Conservation (phyloP, 2,329 filamentous ascomycete genomes). For the Talaromyces sp. region DNA sequence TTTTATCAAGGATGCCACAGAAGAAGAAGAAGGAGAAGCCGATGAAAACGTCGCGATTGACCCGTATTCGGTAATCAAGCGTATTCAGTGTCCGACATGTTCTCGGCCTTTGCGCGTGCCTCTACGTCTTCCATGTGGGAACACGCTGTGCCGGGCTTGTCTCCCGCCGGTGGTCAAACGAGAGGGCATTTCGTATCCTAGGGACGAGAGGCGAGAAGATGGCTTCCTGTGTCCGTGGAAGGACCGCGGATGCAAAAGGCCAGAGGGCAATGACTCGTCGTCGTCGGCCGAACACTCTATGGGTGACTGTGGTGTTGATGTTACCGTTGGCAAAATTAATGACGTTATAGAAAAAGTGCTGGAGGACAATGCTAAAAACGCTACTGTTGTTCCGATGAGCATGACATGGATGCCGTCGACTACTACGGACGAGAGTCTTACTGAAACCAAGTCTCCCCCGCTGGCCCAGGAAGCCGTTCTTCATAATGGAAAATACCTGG, state of each 20-base stretch:
- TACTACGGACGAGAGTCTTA: neutral
- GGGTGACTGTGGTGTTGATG: slow-evolving; percentile 72
- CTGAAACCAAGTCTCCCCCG: slow-evolving; percentile 6
- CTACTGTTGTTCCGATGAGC: neutral
- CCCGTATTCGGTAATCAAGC: slow-evolving; percentile 57
- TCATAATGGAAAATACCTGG: slow-evolving; percentile 57
- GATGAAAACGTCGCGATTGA: neutral
- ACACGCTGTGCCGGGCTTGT: slow-evolving; percentile 70
- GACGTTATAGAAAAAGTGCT: slow-evolving; percentile 47
- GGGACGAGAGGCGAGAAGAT: slow-evolving; percentile 58
- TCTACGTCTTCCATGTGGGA: slow-evolving; percentile 75
- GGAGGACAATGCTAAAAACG: neutral
- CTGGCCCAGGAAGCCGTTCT: slow-evolving; percentile 29
- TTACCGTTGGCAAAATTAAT: slow-evolving; percentile 69
- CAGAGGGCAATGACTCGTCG: neutral
- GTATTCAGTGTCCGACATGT: slow-evolving; percentile 75
- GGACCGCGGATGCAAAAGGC: slow-evolving; percentile 9
- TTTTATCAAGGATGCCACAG: neutral
- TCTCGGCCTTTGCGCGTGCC: slow-evolving; percentile 64
- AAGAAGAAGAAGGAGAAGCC: no score
- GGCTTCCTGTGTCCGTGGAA: slow-evolving; percentile 68
- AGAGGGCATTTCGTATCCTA: slow-evolving; percentile 72
- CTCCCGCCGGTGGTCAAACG: slow-evolving; percentile 63
- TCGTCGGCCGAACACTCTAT: slow-evolving; percentile 63
- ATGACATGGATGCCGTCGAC: slow-evolving; percentile 3